Evolutionary conservation across 306 rosid species (phyloP).

Genomic region (Acmispon strigosus): DNA sequence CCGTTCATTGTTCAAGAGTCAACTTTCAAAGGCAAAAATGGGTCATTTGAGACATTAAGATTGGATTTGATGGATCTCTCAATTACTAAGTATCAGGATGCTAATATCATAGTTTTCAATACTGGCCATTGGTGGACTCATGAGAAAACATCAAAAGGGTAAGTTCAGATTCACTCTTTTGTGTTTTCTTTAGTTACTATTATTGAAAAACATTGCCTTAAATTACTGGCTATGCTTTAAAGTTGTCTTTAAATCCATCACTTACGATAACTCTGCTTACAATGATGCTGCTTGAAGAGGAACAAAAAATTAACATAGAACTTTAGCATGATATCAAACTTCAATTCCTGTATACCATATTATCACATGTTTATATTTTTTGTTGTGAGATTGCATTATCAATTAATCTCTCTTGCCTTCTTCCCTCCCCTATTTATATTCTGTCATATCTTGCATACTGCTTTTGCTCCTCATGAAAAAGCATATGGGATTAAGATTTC

Average conservation of each 20-base stretch:
- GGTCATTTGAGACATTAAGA: conserved; percentile 73
- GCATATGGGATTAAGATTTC: conserved; percentile 1
- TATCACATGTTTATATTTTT: neutral
- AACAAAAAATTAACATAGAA: neutral
- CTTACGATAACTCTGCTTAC: neutral
- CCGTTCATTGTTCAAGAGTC: conserved; percentile 87
- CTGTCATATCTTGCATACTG: neutral
- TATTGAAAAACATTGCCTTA: neutral
- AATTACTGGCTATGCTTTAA: neutral
- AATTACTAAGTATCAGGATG: conserved; percentile 62
- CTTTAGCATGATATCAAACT: neutral
- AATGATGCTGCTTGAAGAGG: neutral
- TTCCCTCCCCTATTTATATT: neutral
- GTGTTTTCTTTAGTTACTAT: neutral
- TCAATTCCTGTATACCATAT: neutral
- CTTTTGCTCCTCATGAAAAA: neutral
- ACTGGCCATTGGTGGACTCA: conserved; percentile 99
- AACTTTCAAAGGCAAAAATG: conserved; percentile 44
- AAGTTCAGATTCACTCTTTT: conserved; percentile 15
- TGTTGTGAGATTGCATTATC: conserved; percentile 1
- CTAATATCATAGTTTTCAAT: conserved; percentile 78
- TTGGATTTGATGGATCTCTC: conserved; percentile 88
- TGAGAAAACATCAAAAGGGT: conserved; percentile 94
- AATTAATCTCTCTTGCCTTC: neutral
- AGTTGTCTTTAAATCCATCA: neutral